Conservation (phyloP, 495 filamentous ascomycete genomes). For the Neurospora sp. region DNA sequence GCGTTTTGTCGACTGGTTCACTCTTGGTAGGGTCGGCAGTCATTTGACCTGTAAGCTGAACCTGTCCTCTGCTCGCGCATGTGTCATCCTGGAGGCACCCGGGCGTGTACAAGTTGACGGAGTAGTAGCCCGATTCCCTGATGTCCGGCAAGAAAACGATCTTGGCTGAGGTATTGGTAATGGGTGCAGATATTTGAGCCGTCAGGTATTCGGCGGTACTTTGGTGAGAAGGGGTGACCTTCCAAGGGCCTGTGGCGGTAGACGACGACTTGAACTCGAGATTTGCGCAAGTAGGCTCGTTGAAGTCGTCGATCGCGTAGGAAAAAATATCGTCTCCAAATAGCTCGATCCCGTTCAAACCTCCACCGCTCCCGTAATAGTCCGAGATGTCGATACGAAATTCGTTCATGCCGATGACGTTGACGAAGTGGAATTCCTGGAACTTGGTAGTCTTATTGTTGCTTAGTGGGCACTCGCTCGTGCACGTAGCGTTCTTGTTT, state of each 20-base stretch:
- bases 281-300: slow-evolving; percentile 73
- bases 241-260: slow-evolving; percentile 65
- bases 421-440: slow-evolving; percentile 89
- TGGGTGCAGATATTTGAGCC: slow-evolving; percentile 44
- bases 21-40: slow-evolving; percentile 37
- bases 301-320: slow-evolving; percentile 78
- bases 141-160: slow-evolving; percentile 81
- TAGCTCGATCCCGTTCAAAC: slow-evolving; percentile 81
- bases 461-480: slow-evolving; percentile 70
- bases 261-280: slow-evolving; percentile 54
- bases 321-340: slow-evolving; percentile 77
- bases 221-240: slow-evolving; percentile 43
- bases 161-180: slow-evolving; percentile 46
- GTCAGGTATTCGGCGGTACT: slow-evolving; percentile 70
- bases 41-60: slow-evolving; percentile 69
- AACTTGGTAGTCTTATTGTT: slow-evolving; percentile 49
- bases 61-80: slow-evolving; percentile 63
- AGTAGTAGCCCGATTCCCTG: slow-evolving; percentile 81
- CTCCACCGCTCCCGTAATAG: slow-evolving; percentile 81
- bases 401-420: slow-evolving; percentile 76
- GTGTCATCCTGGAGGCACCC: slow-evolving; percentile 74
- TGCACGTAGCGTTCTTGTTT: slow-evolving; percentile 56
- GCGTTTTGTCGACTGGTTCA: slow-evolving; percentile 35
- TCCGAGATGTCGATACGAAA: slow-evolving; percentile 76
- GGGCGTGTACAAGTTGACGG: slow-evolving; percentile 79